These are phyloP conservation scores for Malus orientalis DNA, from an alignment of 306 rosid species.

Conservation along the genomic window DNA sequence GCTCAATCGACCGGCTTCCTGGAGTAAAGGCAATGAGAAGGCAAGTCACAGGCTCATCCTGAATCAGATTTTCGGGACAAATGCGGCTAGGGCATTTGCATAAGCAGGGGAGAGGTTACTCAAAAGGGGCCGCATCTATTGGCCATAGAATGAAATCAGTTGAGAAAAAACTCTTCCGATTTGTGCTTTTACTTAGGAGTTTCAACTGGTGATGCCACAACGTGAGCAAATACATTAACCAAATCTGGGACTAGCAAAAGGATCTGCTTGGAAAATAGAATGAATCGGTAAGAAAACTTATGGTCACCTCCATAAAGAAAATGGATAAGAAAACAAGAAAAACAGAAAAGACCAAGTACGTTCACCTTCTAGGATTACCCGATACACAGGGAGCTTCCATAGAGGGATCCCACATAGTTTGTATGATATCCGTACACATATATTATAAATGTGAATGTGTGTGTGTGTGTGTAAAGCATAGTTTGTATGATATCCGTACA, in stretches of 20 bases:
- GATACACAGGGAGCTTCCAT: no score
- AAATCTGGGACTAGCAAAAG: conserved; percentile 81
- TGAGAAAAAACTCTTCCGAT: conserved; percentile 83
- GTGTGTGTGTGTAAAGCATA: no score
- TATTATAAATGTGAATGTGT: no score
- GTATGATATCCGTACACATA: no score
- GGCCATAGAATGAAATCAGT: conserved; percentile 80
- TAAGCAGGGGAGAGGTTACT: conserved; percentile 72
- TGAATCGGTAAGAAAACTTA: conserved; percentile 11
- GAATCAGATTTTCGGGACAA: conserved; percentile 58
- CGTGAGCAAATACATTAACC: conserved; percentile 88
- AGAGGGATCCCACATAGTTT: no score
- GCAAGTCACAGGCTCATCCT: conserved; percentile 1
- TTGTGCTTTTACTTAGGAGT: conserved; percentile 70
- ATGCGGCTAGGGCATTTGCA: conserved; percentile 84
- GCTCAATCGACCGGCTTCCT: neutral
- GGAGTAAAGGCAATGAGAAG: conserved; percentile 9
- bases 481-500: neutral
- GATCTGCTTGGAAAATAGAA: conserved; percentile 52
- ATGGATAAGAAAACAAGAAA: neutral
- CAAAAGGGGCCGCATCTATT: conserved; percentile 87
- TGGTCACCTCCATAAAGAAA: neutral
- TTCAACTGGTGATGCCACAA: conserved; percentile 78
- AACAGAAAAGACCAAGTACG: neutral
- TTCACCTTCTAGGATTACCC: neutral